Percentiles rank a stretch among this genome's conserved stretches.
These are phyloP conservation scores for Berberis thunbergii DNA, from an alignment of 164 flowering plant genomes.

Conservation along the genomic window DNA sequence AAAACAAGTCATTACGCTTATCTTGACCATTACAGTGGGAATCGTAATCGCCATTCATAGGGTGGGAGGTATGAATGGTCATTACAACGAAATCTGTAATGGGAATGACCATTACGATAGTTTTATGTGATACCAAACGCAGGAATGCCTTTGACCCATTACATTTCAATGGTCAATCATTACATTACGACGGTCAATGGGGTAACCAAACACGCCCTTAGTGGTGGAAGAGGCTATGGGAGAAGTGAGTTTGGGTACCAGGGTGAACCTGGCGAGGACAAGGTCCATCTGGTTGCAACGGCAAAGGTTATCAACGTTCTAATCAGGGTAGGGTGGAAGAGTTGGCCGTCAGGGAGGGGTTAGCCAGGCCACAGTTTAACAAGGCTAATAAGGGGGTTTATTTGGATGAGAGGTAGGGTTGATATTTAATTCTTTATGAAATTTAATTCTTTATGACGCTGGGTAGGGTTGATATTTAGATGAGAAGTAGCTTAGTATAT, in stretches of 20 bases:
- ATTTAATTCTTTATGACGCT: slow-evolving; percentile 5
- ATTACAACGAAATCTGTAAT: too few relatives aligned
- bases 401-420: slow-evolving; percentile 18
- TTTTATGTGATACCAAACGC: too few relatives aligned
- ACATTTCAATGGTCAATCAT: too few relatives aligned
- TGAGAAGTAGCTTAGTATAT: background rate
- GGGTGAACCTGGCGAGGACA: slow-evolving; percentile 50
- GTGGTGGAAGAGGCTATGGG: slow-evolving; percentile 49
- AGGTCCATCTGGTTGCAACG: slow-evolving; percentile 33
- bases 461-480: slow-evolving; percentile 1
- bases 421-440: slow-evolving; percentile 8
- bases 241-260: slow-evolving; percentile 49
- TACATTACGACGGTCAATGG: too few relatives aligned
- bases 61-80: too few relatives aligned
- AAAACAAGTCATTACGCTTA: too few relatives aligned
- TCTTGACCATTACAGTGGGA: too few relatives aligned
- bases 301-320: slow-evolving; percentile 38
- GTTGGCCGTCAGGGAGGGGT: slow-evolving; percentile 26
- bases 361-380: slow-evolving; percentile 18
- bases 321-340: slow-evolving; percentile 47
- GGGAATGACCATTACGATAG: too few relatives aligned
- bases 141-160: too few relatives aligned
- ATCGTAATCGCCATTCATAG: too few relatives aligned
- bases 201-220: too few relatives aligned
- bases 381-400: slow-evolving; percentile 13